phyloP scores from a whole-genome alignment of 2,329 filamentous ascomycete species.

The Clonostachys solani region DNA sequence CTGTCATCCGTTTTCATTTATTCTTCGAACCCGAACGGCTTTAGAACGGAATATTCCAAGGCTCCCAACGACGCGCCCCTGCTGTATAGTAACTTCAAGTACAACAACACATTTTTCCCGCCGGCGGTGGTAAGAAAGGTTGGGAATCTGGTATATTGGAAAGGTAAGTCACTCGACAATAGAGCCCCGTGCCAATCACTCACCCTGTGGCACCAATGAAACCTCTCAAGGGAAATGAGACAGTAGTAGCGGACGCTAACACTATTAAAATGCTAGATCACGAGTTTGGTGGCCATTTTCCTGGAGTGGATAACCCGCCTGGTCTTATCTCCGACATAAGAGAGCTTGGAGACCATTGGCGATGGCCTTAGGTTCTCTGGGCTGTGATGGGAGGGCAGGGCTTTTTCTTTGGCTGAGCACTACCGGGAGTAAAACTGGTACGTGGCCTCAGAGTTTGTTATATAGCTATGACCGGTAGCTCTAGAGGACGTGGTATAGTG shows the following conservation, averaged over 20 bases:
- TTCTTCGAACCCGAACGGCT: neutral
- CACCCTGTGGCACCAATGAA: neutral
- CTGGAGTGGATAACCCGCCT: slow-evolving; percentile 6
- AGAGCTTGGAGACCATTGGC: slow-evolving; percentile 4
- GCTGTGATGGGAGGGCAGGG: too few species aligned
- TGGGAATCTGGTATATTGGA: slow-evolving; percentile 10
- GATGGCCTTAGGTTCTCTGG: too few species aligned
- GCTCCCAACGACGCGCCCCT: neutral
- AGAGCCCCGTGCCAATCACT: too few species aligned
- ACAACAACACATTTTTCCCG: slow-evolving; percentile 10
- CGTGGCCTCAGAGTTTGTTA: too few species aligned
- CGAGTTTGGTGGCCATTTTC: slow-evolving; percentile 7
- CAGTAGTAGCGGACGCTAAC: neutral
- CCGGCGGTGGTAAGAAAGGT: slow-evolving; percentile 3
- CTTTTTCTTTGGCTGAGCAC: too few species aligned
- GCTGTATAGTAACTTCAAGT: slow-evolving; percentile 8
- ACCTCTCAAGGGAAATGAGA: neutral
- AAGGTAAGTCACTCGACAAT: slow-evolving; percentile 1
- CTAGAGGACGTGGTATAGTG: too few species aligned
- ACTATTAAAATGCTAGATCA: neutral
- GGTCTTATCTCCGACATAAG: slow-evolving; percentile 4
- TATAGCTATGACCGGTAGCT: too few species aligned
- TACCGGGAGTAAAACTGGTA: too few species aligned
- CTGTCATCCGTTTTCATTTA: slow-evolving; percentile 4
- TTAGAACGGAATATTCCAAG: neutral